Evolutionary conservation across 2,329 filamentous ascomycete species (phyloP).

Genomic region (Aspergillaceae sp.): DNA sequence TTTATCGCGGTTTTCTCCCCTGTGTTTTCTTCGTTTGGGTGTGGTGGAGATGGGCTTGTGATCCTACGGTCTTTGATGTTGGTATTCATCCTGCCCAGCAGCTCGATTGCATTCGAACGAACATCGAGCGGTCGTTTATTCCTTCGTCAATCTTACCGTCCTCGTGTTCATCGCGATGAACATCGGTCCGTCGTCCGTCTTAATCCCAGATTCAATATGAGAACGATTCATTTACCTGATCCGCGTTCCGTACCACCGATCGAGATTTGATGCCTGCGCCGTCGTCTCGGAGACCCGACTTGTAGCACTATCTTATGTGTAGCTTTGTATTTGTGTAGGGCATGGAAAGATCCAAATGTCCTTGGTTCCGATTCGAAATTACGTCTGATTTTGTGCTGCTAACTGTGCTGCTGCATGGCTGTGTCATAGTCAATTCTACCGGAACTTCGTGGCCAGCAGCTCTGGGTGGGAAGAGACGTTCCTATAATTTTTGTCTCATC

Average conservation of each 20-base stretch:
- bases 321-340: not conserved
- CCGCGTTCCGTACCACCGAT: conserved; percentile 9
- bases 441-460: too few species aligned
- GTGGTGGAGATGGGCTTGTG: conserved; percentile 4
- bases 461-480: too few species aligned
- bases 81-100: conserved; percentile 23
- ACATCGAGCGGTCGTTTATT: conserved; percentile 17
- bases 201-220: conserved; percentile 16
- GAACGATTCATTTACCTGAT: conserved; percentile 12
- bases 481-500: too few species aligned
- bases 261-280: conserved; percentile 5
- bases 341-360: too few species aligned
- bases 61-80: conserved; percentile 7
- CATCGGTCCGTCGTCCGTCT: conserved; percentile 15
- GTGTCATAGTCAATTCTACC: too few species aligned
- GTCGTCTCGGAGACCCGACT: conserved; percentile 2
- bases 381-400: too few species aligned
- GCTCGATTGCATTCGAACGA: conserved; percentile 19
- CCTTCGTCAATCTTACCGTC: conserved; percentile 16
- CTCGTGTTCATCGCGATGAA: conserved; percentile 14
- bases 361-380: too few species aligned
- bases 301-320: conserved; percentile 3
- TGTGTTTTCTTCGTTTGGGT: not conserved
- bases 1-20: conserved; percentile 1
- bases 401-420: too few species aligned